Evolutionary conservation across 176 grass and related monocot species (phyloP).

Genomic region (sorghum (Sorghum bicolor)): DNA sequence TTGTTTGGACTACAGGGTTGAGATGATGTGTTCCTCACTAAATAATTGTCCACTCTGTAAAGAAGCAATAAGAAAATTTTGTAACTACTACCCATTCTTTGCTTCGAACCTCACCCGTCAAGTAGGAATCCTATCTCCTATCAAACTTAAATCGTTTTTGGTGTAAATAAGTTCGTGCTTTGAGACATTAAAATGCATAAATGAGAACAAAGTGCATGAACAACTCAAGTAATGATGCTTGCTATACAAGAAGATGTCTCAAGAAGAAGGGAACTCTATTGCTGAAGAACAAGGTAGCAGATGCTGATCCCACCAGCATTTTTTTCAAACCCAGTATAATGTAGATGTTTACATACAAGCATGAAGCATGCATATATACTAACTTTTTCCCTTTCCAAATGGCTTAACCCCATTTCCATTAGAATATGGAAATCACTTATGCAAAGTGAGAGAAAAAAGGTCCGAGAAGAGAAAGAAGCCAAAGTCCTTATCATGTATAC

Average conservation of each 20-base stretch:
- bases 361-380: too few relatives aligned
- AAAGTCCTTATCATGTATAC: too few relatives aligned
- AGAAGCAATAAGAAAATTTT: background rate
- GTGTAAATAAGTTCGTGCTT: background rate
- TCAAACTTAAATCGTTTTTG: too few relatives aligned
- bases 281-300: background rate
- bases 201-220: background rate
- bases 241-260: background rate
- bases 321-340: too few relatives aligned
- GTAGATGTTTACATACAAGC: too few relatives aligned
- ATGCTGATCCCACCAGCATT: background rate
- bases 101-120: background rate
- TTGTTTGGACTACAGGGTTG: too few relatives aligned
- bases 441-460: too few relatives aligned
- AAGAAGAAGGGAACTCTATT: background rate
- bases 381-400: background rate
- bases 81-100: background rate
- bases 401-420: too few relatives aligned
- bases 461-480: too few relatives aligned
- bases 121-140: background rate
- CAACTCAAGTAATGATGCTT: background rate
- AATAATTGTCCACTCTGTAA: background rate
- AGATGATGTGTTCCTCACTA: background rate
- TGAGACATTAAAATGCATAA: background rate
- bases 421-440: too few relatives aligned